These are phyloP conservation scores for Leccinellum rugosiceps DNA, from an alignment of 768 basidiomycete species.

Conservation along the genomic window DNA sequence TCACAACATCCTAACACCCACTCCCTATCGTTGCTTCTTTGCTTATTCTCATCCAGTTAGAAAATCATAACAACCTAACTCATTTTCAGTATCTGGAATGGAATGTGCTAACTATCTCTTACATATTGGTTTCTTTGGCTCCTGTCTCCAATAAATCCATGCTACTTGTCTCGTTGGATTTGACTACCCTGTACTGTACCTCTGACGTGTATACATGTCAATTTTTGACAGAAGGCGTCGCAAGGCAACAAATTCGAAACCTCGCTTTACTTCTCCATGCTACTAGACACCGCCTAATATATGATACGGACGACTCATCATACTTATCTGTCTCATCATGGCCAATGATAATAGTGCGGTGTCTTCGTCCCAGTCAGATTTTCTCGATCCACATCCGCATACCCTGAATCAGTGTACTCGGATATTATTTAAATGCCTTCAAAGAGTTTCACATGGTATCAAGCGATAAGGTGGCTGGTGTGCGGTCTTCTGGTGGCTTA, in stretches of 20 bases:
- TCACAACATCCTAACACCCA: background rate
- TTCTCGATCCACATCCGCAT: background rate
- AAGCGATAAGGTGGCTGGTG: background rate
- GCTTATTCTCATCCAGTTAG: background rate
- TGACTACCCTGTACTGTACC: slow-evolving; percentile 1
- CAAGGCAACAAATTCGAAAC: background rate
- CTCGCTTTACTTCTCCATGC: background rate
- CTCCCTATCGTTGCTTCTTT: background rate
- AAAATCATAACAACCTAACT: background rate
- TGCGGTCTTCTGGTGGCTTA: background rate
- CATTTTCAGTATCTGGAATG: slow-evolving; percentile 4
- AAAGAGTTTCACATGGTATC: background rate
- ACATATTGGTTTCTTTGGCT: background rate
- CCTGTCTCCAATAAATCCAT: background rate
- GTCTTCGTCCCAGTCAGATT: background rate
- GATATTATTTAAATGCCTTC: background rate
- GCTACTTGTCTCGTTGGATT: background rate
- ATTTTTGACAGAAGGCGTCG: background rate
- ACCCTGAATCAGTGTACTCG: background rate
- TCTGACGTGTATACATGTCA: background rate
- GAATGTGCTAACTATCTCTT: slow-evolving; percentile 3
- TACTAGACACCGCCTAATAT: background rate
- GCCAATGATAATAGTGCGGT: background rate
- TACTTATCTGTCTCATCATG: background rate
- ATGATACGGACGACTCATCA: too few relatives aligned